Evolutionary conservation across 2,329 filamentous ascomycete genomes (phyloP).

Genomic region (Fusarium dimerum): DNA sequence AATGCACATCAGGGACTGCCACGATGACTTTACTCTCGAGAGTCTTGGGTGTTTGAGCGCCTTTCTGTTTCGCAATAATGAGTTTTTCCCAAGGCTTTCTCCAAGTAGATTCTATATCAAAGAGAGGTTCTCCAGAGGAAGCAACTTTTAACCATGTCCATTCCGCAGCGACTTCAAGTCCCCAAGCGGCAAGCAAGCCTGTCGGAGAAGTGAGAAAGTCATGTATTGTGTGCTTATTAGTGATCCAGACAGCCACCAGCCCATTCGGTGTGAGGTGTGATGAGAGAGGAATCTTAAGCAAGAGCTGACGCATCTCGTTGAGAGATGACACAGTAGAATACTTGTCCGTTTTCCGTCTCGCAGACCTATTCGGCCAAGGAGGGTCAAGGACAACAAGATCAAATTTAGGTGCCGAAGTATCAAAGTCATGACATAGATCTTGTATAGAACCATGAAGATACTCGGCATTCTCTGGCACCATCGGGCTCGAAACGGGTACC

Average conservation of each 20-base stretch:
- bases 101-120: conserved; percentile 60
- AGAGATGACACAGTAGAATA: conserved; percentile 50
- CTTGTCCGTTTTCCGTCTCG: conserved; percentile 55
- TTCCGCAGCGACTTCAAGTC: conserved; percentile 64
- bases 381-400: conserved; percentile 73
- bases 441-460: conserved; percentile 52
- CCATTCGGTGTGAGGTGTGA: conserved; percentile 54
- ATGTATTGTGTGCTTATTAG: conserved; percentile 65
- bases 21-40: conserved; percentile 58
- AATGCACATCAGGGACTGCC: conserved; percentile 75
- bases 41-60: conserved; percentile 24
- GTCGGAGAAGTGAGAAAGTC: conserved; percentile 52
- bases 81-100: conserved; percentile 78
- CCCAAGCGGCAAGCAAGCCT: conserved; percentile 68
- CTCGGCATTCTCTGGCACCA: conserved; percentile 44
- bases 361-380: conserved; percentile 80
- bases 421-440: conserved; percentile 42
- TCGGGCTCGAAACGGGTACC: conserved; percentile 9
- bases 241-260: conserved; percentile 74
- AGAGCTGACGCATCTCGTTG: conserved; percentile 48
- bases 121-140: conserved; percentile 62
- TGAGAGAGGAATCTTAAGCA: conserved; percentile 58
- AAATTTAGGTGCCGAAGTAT: conserved; percentile 53
- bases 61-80: conserved; percentile 56
- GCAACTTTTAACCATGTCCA: conserved; percentile 83